A percentile compares a stretch with the other conserved stretches of the same genome.
These are phyloP conservation scores for Piper longum DNA, from an alignment of 164 flowering plant species.

Conservation along the genomic window DNA sequence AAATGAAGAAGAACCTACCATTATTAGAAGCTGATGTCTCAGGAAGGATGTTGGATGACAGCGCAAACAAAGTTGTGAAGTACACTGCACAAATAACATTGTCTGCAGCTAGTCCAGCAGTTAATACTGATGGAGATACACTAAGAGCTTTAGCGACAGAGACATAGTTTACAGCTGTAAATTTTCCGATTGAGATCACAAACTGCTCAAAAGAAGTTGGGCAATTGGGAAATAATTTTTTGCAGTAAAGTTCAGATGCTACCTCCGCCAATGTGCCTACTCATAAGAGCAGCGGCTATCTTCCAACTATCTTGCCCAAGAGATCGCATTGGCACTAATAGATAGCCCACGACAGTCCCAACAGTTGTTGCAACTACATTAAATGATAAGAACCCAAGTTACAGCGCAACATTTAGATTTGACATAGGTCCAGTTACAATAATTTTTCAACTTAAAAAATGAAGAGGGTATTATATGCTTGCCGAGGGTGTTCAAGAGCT, in stretches of 20 bases:
- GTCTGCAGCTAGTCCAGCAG: slow-evolving; percentile 91
- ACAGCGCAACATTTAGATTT: not conserved
- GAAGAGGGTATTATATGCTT: too few species aligned
- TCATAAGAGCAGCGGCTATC: slow-evolving; percentile 86
- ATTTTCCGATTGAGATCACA: slow-evolving; percentile 2
- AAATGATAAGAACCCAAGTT: not conserved
- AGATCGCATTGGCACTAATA: slow-evolving; percentile 73
- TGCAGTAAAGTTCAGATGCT: slow-evolving; percentile 5
- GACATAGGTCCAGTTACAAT: not conserved
- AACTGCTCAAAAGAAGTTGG: not conserved
- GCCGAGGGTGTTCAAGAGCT: too few species aligned
- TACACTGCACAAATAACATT: slow-evolving; percentile 83
- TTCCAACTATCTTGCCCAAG: slow-evolving; percentile 88
- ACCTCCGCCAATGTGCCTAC: slow-evolving; percentile 94
- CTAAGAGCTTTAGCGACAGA: slow-evolving; percentile 76
- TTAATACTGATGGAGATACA: slow-evolving; percentile 66
- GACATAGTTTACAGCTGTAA: slow-evolving; percentile 66
- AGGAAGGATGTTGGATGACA: slow-evolving; percentile 63
- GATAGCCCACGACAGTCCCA: slow-evolving; percentile 73
- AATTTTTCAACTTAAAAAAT: not conserved
- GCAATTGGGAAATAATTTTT: not conserved
- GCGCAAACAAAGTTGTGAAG: slow-evolving; percentile 52
- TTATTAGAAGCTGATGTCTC: slow-evolving; percentile 34
- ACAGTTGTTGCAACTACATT: slow-evolving; percentile 68
- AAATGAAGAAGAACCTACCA: slow-evolving; percentile 21